Evolutionary conservation across 1,284 basidiomycete genomes (phyloP), one percentile per base, ranked within the genome.

Genomic region (Inonotus obliquus): DNA sequence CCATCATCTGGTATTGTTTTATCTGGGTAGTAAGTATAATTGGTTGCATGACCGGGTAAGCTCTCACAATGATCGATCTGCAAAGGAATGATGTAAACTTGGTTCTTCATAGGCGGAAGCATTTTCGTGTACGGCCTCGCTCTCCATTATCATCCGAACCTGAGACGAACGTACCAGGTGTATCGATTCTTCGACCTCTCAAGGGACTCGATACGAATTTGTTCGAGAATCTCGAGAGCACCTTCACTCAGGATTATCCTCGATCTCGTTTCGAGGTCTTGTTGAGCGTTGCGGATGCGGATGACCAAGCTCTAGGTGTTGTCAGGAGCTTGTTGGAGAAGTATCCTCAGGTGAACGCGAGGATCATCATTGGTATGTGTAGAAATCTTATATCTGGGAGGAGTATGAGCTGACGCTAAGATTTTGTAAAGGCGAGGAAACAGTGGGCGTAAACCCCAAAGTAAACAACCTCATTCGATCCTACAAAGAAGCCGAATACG

Each of bases 381-480:
- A 21, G 29, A 58, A n/a, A 47, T 29, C 35, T 59, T 58, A 29
- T 54, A 45, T 21, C 19, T 48, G 53, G 21, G 61, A 25, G 39
- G 21, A 53, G 25, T 27, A 1, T 35, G 9, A 21, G n/a, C 38
- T 47, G 13, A 57, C 13, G 37, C 25, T 48, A 9, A 32, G 4
- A 32, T 32, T 32, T 32, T 4, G 32, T 14, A 44, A 63, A 89
- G 89, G 89, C 32, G 85, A 88, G 69, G 86, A 91, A 61, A 69
- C 79, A 37, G 83, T 96, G 19, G 96, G 96, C 1, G 89, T 95
- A 44, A 99, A 99, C 70, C 97, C 97, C 1, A 99, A 99, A 79
- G 89, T 99, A 69, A 98, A 98, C 79, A 99, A 99, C 72, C 86
- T 99, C 44, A 83, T 96, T 64, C 84, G 86, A 41, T 82, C 95